Percentiles rank a stretch among this genome's conserved stretches.
Conservation (phyloP, 1,139 yeast species). For the Scheffersomyces segobiensis region DNA sequence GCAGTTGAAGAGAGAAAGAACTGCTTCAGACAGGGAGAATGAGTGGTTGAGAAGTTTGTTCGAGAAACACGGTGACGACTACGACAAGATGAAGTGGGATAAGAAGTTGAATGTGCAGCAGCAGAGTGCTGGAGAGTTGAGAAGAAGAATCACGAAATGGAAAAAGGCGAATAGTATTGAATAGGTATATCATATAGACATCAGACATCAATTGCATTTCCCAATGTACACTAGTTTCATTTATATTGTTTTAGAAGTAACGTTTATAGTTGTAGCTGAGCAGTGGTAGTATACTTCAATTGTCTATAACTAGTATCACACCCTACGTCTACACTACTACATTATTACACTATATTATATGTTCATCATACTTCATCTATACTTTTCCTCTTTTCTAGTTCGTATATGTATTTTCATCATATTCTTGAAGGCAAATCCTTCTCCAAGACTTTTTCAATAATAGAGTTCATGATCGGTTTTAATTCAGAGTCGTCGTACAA, state of each 20-base stretch:
- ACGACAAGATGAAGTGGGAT: slow-evolving; percentile 90
- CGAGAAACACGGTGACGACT: slow-evolving; percentile 84
- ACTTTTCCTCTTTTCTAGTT: background rate
- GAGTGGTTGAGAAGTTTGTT: slow-evolving; percentile 69
- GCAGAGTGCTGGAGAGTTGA: slow-evolving; percentile 82
- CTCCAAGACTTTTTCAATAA: slow-evolving; percentile 47
- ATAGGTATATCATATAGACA: slow-evolving; percentile 2
- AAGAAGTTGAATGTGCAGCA: slow-evolving; percentile 79
- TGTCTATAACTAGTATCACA: too few species aligned
- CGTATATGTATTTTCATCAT: slow-evolving; percentile 4
- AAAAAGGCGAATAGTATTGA: slow-evolving; percentile 44
- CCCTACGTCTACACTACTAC: background rate
- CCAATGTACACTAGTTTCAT: background rate
- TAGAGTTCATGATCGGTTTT: slow-evolving; percentile 50
- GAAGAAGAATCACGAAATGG: slow-evolving; percentile 68
- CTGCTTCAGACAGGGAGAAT: slow-evolving; percentile 69
- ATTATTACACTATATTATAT: background rate
- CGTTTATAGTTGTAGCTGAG: background rate
- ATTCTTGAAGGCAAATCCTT: slow-evolving; percentile 36
- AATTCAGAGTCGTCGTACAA: slow-evolving; percentile 38
- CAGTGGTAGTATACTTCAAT: too few species aligned
- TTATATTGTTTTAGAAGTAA: background rate
- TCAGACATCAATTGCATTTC: background rate
- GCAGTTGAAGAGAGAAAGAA: slow-evolving; percentile 49
- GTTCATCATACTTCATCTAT: background rate